A percentile compares a stretch with the other conserved stretches of the same genome.
phyloP scores from a whole-genome alignment of 129 eudicot genomes.

The Flaveria ramosissima region DNA sequence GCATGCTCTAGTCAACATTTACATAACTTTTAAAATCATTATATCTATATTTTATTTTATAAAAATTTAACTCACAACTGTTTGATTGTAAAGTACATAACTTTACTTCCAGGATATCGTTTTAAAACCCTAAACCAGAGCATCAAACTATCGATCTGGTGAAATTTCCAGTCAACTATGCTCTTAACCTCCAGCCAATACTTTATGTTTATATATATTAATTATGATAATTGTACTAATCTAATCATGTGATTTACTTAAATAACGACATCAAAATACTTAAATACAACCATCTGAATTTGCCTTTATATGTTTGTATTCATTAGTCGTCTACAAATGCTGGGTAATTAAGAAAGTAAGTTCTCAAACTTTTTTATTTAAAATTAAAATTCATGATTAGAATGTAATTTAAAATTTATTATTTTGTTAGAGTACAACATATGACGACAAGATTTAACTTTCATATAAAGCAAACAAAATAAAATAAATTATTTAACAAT shows the following conservation, averaged over 20 bases:
- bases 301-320: slow-evolving; percentile 12
- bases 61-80: no score
- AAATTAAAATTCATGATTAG: neutral
- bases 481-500: neutral
- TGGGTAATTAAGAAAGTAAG: neutral
- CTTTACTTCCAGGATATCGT: no score
- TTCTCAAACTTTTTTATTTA: neutral
- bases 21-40: no score
- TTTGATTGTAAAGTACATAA: no score
- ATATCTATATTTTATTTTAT: no score
- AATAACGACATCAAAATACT: slow-evolving; percentile 10
- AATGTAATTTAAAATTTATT: neutral
- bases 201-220: neutral
- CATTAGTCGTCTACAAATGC: neutral
- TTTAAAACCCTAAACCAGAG: no score
- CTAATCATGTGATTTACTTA: slow-evolving; percentile 37
- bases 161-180: neutral
- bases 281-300: neutral
- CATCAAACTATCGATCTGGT: no score
- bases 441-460: slow-evolving; percentile 3
- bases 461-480: neutral
- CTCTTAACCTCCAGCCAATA: slow-evolving; percentile 16
- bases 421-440: neutral
- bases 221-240: slow-evolving; percentile 25
- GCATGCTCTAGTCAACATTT: no score